Percentiles rank a stretch among this genome's conserved stretches.
phyloP scores from a whole-genome alignment of 306 rosid species.

The Cucurbita ficifolia region DNA sequence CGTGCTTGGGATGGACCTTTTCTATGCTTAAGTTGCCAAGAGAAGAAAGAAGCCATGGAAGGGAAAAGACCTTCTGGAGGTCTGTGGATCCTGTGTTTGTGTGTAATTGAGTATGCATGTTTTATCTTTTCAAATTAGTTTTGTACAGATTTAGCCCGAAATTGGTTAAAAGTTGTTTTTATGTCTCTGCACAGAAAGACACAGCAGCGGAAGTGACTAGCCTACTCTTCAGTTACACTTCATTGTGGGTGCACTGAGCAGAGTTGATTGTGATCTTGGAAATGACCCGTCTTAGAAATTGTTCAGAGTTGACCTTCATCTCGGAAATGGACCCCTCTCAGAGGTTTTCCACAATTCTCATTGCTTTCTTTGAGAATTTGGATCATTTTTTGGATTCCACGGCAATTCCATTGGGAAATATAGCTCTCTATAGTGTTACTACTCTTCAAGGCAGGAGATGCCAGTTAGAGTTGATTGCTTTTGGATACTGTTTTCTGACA shows the following conservation, averaged over 20 bases:
- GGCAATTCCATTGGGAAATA: constrained; percentile 19
- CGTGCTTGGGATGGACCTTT: constrained; percentile 99
- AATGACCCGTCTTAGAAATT: constrained; percentile 24
- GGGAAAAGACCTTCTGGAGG: constrained; percentile 67
- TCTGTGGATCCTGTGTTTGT: constrained; percentile 11
- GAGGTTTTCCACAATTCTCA: constrained; percentile 34
- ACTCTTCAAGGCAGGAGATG: constrained; percentile 21
- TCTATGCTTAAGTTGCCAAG: constrained; percentile 90
- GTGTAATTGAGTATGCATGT: background rate
- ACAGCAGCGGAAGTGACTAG: constrained; percentile 79
- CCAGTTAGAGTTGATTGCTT: constrained; percentile 12
- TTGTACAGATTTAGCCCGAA: background rate
- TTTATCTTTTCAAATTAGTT: background rate
- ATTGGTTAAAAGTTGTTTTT: constrained; percentile 5
- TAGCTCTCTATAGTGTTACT: constrained; percentile 10
- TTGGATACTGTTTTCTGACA: constrained; percentile 19
- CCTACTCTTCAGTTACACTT: constrained; percentile 29
- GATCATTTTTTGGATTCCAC: constrained; percentile 30
- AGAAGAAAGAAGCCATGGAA: constrained; percentile 99
- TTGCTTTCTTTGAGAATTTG: constrained; percentile 26
- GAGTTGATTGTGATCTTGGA: constrained; percentile 27
- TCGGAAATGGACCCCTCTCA: background rate
- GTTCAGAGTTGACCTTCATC: background rate
- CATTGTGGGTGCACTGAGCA: constrained; percentile 34
- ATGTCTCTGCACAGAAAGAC: constrained; percentile 50